Base-by-base conservation (phyloP, 768 basidiomycete species). In the Megacollybia marginata region DNA sequence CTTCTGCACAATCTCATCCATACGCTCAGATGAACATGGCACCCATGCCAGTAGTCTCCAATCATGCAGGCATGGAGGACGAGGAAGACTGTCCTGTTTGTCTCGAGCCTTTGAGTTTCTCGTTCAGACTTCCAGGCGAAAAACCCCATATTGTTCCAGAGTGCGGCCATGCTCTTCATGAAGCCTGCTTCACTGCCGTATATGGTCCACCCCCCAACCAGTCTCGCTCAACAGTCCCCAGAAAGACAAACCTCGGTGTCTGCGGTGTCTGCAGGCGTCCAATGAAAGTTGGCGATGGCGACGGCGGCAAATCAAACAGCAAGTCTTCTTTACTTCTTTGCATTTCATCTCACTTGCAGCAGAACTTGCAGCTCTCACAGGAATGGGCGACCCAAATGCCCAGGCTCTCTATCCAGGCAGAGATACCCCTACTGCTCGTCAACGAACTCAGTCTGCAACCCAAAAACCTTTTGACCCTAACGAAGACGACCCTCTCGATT, bases 121-220 rank as follows among this genome's bases (percentile, higher is more conserved):
- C 84, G 66, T 96, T 92, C 68, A 78, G 93, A 53, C 69, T 99
- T 12, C 88, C 91, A 0, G 96, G 96, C 9, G 96, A 99, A 72
- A 97, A 94, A 63, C 92, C 95, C 8, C 94, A 97, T 63, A 87
- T 99, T 54, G 88, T 96, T 43, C 95, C 96, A 31, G 91, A 94
- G 63, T 99, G 96, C 57, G 94, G 96, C 34, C 96, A 99, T 70
- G 87, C 92, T 33, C 80, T 99, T n/a, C 96, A 97, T 69, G 86
- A 93, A 74, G 95, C 92, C 13, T 99, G 96, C 66, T 98, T 97
- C 65, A 89, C 84, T 13, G 92, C 92, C 6, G 95, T 98, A 4
- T 99, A 99, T 65, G 95, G 94, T 12, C 90, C 90, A 5, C 84
- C 87, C 10, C 82, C 85, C 12, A 75, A 64, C 51, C 75, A 78